Base-by-base conservation (phyloP, 1,284 basidiomycete genomes). In the Anthracocystis panici-leucophaei region DNA sequence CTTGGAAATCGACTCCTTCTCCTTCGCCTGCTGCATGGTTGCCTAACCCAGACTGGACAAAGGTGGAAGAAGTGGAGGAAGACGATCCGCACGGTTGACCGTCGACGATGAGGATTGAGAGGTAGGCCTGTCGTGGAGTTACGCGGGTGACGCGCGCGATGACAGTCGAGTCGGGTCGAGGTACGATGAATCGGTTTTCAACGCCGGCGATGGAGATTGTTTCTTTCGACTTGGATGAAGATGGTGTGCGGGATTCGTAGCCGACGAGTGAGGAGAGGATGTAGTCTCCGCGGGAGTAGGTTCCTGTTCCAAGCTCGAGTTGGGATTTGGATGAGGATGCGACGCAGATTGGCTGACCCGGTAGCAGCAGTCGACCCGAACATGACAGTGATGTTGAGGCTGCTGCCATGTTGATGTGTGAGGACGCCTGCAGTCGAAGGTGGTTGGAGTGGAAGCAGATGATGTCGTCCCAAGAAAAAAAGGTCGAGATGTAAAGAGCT, bases 61-160 rank as follows among this genome's bases (percentile, higher is more conserved):
- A 63, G 2, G 64, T 68, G 0, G 59, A 62, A 18, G 56, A 53
- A 16, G 69, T 60, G 29, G 60, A 65, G 11, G 65, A 67, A 0
- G 73, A 68, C 0, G 76, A 62, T 27, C 78, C 78, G 50, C 79
- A 82, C 1, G 95, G 94, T n/a, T 92, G 88, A 20, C 92, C 93
- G 82, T 97, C 93, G 31, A 97, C 94, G 14, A 95, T 91, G 40
- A 92, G 90, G 75, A 99, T 95, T 1, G 92, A 91, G 11, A 98
- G 86, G 58, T 91, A 89, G 1, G 96, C 96, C 86, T 97, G 94
- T 64, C 91, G 87, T 1, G 95, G 92, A 0, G 93, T 94, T 29
- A 98, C 88, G 12, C 95, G 91, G 7, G 92, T 93, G 25, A 98
- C 89, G 57, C 90, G 90, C 18, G 93, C 94, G 31, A 95, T 89